A percentile compares a stretch with the other conserved stretches of the same genome.
Conservation (phyloP, 2,329 filamentous ascomycete species). For the Sporothrix schenckii region DNA sequence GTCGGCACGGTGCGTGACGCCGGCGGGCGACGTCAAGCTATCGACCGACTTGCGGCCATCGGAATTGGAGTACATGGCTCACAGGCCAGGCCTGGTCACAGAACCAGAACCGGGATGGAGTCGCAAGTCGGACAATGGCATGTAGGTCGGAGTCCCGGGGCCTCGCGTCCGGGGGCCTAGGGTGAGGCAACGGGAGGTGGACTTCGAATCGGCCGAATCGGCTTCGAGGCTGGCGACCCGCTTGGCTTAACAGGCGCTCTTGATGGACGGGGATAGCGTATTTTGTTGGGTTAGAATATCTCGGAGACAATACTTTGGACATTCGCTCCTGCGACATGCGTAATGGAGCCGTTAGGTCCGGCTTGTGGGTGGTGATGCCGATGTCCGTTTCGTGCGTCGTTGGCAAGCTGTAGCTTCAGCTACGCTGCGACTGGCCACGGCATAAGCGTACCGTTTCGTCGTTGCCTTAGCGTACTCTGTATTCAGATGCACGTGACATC, state of each 20-base stretch:
- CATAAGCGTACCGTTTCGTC: slow-evolving; percentile 21
- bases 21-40: slow-evolving; percentile 60
- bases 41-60: slow-evolving; percentile 67
- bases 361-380: slow-evolving; percentile 20
- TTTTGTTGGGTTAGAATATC: background rate
- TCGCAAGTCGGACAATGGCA: slow-evolving; percentile 13
- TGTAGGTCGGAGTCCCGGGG: slow-evolving; percentile 24
- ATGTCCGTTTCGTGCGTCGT: slow-evolving; percentile 28
- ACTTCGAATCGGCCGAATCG: background rate
- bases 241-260: background rate
- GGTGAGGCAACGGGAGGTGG: background rate
- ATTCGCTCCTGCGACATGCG: background rate
- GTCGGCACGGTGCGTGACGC: slow-evolving; percentile 52
- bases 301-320: background rate
- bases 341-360: slow-evolving; percentile 1
- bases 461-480: background rate
- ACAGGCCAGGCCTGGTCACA: slow-evolving; percentile 22
- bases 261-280: background rate
- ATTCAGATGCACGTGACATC: slow-evolving; percentile 17
- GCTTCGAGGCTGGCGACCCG: slow-evolving; percentile 14
- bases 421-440: slow-evolving; percentile 20
- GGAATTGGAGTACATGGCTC: slow-evolving; percentile 61
- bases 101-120: slow-evolving; percentile 25
- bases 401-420: slow-evolving; percentile 26
- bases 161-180: background rate